Conservation (phyloP, 1,284 basidiomycete species). For the Melanopsichium pennsylvanicum region DNA sequence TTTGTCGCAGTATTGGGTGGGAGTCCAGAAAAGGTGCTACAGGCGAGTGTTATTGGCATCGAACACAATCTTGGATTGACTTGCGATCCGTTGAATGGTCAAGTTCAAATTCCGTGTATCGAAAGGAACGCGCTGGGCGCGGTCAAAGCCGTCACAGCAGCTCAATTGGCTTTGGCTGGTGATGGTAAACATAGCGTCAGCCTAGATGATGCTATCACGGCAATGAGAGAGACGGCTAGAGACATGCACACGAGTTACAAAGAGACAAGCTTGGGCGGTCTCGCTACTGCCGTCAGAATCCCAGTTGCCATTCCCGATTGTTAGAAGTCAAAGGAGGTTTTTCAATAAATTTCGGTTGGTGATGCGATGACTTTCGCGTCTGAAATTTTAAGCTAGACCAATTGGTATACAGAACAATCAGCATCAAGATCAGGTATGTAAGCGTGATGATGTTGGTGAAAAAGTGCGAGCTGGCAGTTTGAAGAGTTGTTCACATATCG, state of each 20-base stretch:
- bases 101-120: conserved; percentile 87
- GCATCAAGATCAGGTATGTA: not conserved
- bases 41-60: conserved; percentile 95
- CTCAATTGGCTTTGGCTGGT: conserved; percentile 86
- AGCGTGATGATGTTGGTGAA: no score
- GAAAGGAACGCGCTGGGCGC: conserved; percentile 84
- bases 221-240: conserved; percentile 86
- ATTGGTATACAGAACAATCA: no score
- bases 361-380: no score
- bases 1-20: conserved; percentile 79
- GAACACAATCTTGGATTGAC: conserved; percentile 65
- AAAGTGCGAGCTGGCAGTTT: no score
- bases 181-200: conserved; percentile 85
- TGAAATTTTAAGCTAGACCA: no score
- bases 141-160: conserved; percentile 71
- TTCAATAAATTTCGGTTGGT: no score
- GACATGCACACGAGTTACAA: conserved; percentile 69
- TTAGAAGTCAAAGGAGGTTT: conserved; percentile 4
- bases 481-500: conserved; percentile 12
- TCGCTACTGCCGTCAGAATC: conserved; percentile 57
- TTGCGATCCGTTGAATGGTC: conserved; percentile 69
- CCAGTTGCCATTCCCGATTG: conserved; percentile 63
- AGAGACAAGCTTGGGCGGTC: conserved; percentile 53
- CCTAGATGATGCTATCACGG: conserved; percentile 93
- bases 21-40: conserved; percentile 67